phyloP scores from a whole-genome alignment of 1,284 basidiomycete genomes.

The Microbotryum lychnidis-dioicae region DNA sequence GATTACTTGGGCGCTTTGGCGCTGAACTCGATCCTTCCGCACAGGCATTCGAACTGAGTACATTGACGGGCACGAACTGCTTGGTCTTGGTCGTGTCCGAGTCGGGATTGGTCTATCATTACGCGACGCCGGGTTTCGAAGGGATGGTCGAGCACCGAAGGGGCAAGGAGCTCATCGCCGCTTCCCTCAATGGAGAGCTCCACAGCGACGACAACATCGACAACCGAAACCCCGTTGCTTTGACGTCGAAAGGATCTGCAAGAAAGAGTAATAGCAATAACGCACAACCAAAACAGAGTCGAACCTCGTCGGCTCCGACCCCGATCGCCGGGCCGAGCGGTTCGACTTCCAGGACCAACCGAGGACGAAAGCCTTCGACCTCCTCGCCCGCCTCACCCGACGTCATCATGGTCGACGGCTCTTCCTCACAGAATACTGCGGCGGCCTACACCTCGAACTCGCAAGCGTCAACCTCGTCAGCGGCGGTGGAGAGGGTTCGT shows the following conservation, averaged over 20 bases:
- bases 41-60: conserved; percentile 96
- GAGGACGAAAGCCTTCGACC: neutral
- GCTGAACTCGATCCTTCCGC: conserved; percentile 7
- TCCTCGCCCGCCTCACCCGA: neutral
- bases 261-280: neutral
- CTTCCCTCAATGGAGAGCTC: conserved; percentile 19
- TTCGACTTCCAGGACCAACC: neutral
- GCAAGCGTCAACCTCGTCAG: neutral
- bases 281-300: neutral
- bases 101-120: conserved; percentile 69
- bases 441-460: neutral
- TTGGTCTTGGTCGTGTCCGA: conserved; percentile 94
- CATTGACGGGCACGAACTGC: conserved; percentile 93
- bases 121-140: conserved; percentile 23
- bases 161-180: conserved; percentile 19
- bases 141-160: conserved; percentile 13
- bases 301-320: neutral
- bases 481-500: neutral
- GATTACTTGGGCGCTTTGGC: neutral
- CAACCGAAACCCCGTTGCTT: neutral
- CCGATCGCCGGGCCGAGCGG: neutral
- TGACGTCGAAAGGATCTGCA: neutral
- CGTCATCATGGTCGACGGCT: too few species aligned
- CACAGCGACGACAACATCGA: neutral
- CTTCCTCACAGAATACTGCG: too few species aligned